Percentiles rank a stretch among this genome's conserved stretches.
Evolutionary conservation across 2,329 filamentous ascomycete genomes (phyloP).

Genomic region (Sclerotinia sclerotiorum): DNA sequence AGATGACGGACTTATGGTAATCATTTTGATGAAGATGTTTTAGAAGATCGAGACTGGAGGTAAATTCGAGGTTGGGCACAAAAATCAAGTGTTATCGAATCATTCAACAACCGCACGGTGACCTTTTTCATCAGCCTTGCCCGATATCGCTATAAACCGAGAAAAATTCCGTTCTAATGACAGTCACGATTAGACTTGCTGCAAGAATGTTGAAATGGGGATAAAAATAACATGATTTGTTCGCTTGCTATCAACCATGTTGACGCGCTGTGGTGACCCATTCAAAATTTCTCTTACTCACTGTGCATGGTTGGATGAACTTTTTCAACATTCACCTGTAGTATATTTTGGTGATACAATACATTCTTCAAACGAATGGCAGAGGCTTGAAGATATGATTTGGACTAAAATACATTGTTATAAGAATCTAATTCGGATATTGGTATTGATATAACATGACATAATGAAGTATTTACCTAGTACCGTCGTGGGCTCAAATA

Average conservation of each 20-base stretch:
- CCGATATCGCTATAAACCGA: conserved; percentile 18
- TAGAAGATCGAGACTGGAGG: not conserved
- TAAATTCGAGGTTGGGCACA: not conserved
- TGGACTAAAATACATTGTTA: no score
- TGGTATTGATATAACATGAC: not conserved
- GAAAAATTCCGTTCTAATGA: not conserved
- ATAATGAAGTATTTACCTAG: not conserved
- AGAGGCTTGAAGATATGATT: not conserved
- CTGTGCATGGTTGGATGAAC: not conserved
- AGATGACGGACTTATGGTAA: conserved; percentile 32
- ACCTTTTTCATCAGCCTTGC: conserved; percentile 17
- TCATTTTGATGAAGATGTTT: conserved; percentile 26
- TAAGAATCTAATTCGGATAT: not conserved
- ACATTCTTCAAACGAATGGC: no score
- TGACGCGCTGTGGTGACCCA: not conserved
- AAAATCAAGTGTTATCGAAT: conserved; percentile 2
- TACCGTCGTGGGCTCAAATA: not conserved
- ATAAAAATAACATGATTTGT: conserved; percentile 1
- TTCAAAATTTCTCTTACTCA: not conserved
- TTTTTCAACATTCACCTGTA: not conserved
- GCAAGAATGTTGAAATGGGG: not conserved
- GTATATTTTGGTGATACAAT: not conserved
- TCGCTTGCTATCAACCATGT: not conserved
- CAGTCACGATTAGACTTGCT: not conserved
- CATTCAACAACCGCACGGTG: not conserved